Conservation (phyloP, 2,329 filamentous ascomycete genomes). For the Aspergillus sp. region DNA sequence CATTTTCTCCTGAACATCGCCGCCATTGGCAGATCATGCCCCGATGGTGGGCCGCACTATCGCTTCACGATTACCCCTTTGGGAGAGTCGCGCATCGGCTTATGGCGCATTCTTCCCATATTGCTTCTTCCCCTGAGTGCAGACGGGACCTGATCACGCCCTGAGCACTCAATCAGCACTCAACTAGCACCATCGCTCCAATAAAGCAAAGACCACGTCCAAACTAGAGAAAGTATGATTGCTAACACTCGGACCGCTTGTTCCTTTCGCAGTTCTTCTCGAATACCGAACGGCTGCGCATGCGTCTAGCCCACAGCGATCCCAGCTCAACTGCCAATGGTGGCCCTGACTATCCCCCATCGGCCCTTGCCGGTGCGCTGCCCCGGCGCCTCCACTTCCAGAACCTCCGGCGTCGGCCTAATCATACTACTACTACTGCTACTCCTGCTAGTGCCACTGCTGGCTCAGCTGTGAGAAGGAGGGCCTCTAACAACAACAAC, state of each 20-base stretch:
- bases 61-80: neutral
- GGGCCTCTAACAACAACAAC: constrained; percentile 7
- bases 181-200: neutral
- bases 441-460: no score
- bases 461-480: neutral
- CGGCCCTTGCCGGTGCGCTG: constrained; percentile 4
- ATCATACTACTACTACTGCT: neutral
- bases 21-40: neutral
- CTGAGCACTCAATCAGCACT: neutral
- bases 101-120: neutral
- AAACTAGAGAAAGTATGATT: neutral
- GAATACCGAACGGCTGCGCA: constrained; percentile 34
- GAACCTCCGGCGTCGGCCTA: constrained; percentile 8
- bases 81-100: neutral
- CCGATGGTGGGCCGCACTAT: neutral
- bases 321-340: constrained; percentile 12
- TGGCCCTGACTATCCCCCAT: constrained; percentile 14
- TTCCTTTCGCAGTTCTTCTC: constrained; percentile 31
- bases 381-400: constrained; percentile 13
- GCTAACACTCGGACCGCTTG: constrained; percentile 15
- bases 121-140: neutral
- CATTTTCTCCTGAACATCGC: no score
- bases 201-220: neutral
- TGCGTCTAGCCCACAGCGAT: constrained; percentile 27
- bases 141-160: no score